Conservation (phyloP, 768 basidiomycete species). For the Mycena sanguinolenta region DNA sequence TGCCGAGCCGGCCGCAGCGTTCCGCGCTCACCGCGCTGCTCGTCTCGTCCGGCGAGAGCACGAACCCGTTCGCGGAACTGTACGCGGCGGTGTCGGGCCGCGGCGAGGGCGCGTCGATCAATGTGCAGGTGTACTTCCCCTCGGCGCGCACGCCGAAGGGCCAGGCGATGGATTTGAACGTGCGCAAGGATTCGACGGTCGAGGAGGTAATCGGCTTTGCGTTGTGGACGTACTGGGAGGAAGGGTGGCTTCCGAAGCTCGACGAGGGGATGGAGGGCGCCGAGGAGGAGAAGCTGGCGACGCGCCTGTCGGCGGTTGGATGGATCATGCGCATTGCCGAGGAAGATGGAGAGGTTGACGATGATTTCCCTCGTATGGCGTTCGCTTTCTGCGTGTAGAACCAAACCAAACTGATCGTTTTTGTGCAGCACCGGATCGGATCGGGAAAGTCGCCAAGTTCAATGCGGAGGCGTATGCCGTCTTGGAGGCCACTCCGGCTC, state of each 20-base stretch:
- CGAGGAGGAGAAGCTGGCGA: conserved; percentile 71
- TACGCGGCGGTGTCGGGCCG: conserved; percentile 91
- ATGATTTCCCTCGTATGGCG: conserved; percentile 95
- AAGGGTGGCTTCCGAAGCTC: conserved; percentile 82
- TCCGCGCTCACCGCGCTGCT: conserved; percentile 85
- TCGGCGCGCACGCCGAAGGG: conserved; percentile 73
- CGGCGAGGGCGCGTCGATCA: conserved; percentile 70
- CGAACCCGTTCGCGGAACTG: conserved; percentile 90
- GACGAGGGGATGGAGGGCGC: conserved; percentile 74
- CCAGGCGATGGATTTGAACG: conserved; percentile 77
- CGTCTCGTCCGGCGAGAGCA: conserved; percentile 70
- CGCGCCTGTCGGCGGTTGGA: conserved; percentile 79
- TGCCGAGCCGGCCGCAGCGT: conserved; percentile 54
- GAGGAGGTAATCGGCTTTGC: conserved; percentile 97
- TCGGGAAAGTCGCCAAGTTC: conserved; percentile 88
- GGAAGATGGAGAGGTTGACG: conserved; percentile 98
- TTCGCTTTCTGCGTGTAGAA: not conserved
- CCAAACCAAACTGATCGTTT: conserved; percentile 11
- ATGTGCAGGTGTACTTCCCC: conserved; percentile 88
- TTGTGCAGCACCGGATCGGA: conserved; percentile 89
- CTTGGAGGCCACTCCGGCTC: conserved; percentile 77
- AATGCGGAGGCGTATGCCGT: conserved; percentile 92
- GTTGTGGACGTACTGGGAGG: conserved; percentile 94
- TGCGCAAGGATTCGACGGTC: conserved; percentile 89
- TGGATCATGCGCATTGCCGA: conserved; percentile 97